These are phyloP conservation scores for Phytophthora cryptogea DNA, from an alignment of 352 stramenopile species.

Conservation along the genomic window DNA sequence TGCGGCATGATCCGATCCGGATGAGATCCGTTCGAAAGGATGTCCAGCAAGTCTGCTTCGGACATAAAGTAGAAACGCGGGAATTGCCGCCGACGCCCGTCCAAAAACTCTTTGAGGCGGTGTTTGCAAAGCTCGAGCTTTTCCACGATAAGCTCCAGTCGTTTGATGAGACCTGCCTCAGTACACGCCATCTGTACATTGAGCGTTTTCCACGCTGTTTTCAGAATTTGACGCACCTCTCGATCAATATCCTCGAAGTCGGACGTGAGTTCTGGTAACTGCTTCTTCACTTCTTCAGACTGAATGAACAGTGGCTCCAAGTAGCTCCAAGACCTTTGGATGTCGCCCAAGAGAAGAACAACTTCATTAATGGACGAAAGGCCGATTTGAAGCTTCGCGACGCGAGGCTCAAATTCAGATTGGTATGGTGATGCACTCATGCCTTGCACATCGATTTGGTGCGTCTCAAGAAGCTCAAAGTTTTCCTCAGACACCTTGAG, in stretches of 20 bases:
- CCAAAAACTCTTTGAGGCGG: slow-evolving; percentile 94
- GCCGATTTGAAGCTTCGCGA: slow-evolving; percentile 87
- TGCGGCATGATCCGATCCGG: slow-evolving; percentile 95
- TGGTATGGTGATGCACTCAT: slow-evolving; percentile 96
- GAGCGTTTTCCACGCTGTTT: slow-evolving; percentile 83
- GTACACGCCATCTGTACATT: slow-evolving; percentile 94
- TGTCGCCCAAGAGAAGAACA: slow-evolving; percentile 93
- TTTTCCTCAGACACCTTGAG: slow-evolving; percentile 95
- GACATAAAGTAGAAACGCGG: slow-evolving; percentile 94
- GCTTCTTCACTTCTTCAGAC: slow-evolving; percentile 96
- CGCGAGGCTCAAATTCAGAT: slow-evolving; percentile 93
- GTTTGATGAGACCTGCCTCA: slow-evolving; percentile 83
- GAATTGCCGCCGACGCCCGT: slow-evolving; percentile 93
- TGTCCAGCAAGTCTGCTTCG: slow-evolving; percentile 93
- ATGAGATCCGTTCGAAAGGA: slow-evolving; percentile 94
- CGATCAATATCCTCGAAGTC: slow-evolving; percentile 95
- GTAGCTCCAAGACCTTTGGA: slow-evolving; percentile 96
- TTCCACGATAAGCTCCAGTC: slow-evolving; percentile 92
- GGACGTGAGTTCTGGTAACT: slow-evolving; percentile 93
- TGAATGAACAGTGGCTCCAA: slow-evolving; percentile 96
- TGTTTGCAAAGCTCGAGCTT: slow-evolving; percentile 96
- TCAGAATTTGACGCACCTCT: slow-evolving; percentile 89
- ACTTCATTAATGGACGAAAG: slow-evolving; percentile 93
- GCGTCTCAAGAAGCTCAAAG: slow-evolving; percentile 96
- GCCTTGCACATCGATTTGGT: slow-evolving; percentile 96